Conservation (phyloP, 176 grass and related monocot genomes). For the Poa annua region DNA sequence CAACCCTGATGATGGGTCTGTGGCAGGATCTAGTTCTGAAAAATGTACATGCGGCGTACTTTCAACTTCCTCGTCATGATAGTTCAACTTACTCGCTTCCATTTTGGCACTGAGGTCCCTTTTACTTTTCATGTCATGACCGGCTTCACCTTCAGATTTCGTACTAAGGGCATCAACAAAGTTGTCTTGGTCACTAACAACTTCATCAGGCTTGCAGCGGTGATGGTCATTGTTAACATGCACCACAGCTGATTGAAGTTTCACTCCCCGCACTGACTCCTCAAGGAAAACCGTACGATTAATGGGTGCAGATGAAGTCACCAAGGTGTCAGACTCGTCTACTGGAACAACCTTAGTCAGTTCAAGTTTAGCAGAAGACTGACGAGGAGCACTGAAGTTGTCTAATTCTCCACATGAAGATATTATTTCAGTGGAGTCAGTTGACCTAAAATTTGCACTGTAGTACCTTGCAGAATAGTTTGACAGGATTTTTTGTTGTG, state of each 20-base stretch:
- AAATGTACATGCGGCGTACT: constrained; percentile 15
- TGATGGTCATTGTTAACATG: constrained; percentile 40
- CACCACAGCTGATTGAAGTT: constrained; percentile 12
- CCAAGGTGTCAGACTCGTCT: constrained; percentile 37
- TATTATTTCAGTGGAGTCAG: constrained; percentile 53
- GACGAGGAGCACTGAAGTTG: constrained; percentile 31
- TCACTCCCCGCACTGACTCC: constrained; percentile 26
- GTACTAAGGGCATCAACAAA: constrained; percentile 75
- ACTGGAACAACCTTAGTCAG: constrained; percentile 54
- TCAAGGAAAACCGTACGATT: constrained; percentile 40
- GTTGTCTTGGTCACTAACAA: constrained; percentile 71
- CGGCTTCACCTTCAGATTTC: constrained; percentile 52
- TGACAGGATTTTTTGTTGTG: constrained; percentile 69
- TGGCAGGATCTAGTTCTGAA: constrained; percentile 43
- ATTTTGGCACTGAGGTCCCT: constrained; percentile 26
- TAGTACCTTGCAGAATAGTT: constrained; percentile 54
- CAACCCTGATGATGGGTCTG: constrained; percentile 34
- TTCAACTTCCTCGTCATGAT: constrained; percentile 43
- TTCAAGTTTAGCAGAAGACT: constrained; percentile 50
- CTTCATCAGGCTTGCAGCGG: constrained; percentile 55
- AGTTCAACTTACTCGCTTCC: constrained; percentile 42
- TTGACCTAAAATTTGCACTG: constrained; percentile 50
- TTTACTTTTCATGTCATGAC: constrained; percentile 53
- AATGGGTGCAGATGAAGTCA: constrained; percentile 30
- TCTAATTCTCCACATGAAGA: constrained; percentile 47